Conservation (phyloP, 2,329 filamentous ascomycete species). For the Aspergillus pseudotamarii region DNA sequence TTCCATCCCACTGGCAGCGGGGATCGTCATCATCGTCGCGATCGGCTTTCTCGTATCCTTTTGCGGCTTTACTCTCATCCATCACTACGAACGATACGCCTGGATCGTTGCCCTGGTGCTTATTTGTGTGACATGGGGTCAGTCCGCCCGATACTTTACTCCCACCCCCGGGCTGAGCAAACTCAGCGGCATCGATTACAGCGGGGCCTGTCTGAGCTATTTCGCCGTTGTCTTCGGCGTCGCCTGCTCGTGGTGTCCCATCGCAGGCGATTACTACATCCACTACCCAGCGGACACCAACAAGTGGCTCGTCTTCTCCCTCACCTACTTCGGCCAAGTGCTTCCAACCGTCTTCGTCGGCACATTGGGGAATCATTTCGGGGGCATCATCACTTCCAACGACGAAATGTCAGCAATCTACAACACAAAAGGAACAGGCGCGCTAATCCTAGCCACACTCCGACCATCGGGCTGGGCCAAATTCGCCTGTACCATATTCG, state of each 20-base stretch:
- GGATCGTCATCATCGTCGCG: constrained; percentile 24
- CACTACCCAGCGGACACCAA: constrained; percentile 5
- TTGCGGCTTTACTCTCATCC: constrained; percentile 6
- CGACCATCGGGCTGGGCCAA: constrained; percentile 5
- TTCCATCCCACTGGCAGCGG: constrained; percentile 25
- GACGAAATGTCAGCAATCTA: not conserved
- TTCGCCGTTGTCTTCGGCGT: constrained; percentile 38
- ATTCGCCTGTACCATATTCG: constrained; percentile 5
- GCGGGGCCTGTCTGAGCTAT: constrained; percentile 35
- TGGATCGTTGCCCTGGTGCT: constrained; percentile 32
- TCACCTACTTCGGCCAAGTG: constrained; percentile 5
- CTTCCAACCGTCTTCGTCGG: constrained; percentile 3
- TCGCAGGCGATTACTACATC: constrained; percentile 6
- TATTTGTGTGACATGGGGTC: constrained; percentile 17
- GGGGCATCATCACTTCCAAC: not conserved
- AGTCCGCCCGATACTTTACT: constrained; percentile 19
- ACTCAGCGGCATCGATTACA: constrained; percentile 13
- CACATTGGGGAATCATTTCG: constrained; percentile 6
- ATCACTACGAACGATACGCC: constrained; percentile 31
- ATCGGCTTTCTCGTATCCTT: constrained; percentile 2
- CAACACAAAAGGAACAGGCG: not conserved
- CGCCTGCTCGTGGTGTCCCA: constrained; percentile 7
- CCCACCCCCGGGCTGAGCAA: constrained; percentile 5
- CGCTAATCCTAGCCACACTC: constrained; percentile 1
- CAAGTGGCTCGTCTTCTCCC: constrained; percentile 6